phyloP scores from a whole-genome alignment of 139 green algal species.

The Eudorina sp. region DNA sequence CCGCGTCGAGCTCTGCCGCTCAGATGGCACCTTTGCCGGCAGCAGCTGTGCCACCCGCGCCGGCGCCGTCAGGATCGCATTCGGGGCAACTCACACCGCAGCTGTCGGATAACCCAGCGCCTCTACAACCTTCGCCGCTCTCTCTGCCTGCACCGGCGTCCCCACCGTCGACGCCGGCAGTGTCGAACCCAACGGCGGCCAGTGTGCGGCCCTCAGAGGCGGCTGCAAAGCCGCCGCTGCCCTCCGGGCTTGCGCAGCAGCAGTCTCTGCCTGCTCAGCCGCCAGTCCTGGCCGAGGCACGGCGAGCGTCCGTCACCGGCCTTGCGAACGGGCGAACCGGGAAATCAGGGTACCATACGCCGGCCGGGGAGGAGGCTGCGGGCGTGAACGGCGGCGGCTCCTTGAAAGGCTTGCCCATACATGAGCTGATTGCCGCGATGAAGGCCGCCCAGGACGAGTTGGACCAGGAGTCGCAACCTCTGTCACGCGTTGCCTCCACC shows the following conservation, averaged over 20 bases:
- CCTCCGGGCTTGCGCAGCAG: background rate
- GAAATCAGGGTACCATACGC: constrained; percentile 35
- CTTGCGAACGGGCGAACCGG: background rate
- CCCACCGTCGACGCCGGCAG: too few species aligned
- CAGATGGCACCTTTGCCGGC: background rate
- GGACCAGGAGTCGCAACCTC: background rate
- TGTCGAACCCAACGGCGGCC: background rate
- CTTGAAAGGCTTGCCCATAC: constrained; percentile 41
- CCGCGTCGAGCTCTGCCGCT: background rate
- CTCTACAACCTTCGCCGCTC: background rate
- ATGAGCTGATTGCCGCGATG: constrained; percentile 46
- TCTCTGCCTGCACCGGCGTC: background rate
- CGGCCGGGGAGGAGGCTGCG: background rate
- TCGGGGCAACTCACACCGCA: background rate
- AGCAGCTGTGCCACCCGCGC: background rate
- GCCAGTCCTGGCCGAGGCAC: background rate
- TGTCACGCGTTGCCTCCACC: background rate
- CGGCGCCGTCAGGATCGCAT: background rate
- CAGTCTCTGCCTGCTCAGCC: background rate
- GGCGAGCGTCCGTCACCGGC: background rate
- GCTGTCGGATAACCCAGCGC: background rate
- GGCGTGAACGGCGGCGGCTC: constrained; percentile 10
- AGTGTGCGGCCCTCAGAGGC: background rate
- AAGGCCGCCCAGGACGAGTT: constrained; percentile 34
- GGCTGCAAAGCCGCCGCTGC: constrained; percentile 33